Conservation (phyloP, 441 rosid genomes). For the Kokia cookei region DNA sequence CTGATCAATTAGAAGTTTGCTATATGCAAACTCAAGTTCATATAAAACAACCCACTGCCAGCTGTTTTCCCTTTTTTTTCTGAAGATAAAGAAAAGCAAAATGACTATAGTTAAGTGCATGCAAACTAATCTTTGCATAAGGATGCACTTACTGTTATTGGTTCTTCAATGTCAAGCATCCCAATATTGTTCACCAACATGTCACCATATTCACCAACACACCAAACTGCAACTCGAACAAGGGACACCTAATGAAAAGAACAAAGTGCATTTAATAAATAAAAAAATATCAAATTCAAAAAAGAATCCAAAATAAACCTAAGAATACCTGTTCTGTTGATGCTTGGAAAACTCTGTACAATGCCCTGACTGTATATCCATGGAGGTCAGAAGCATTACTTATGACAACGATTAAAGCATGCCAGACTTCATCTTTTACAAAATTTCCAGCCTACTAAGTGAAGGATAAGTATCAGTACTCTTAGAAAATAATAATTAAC, state of each 20-base stretch:
- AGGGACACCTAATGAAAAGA: slow-evolving; percentile 63
- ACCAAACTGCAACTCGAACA: slow-evolving; percentile 96
- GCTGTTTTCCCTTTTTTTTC: neutral
- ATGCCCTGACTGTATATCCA: slow-evolving; percentile 88
- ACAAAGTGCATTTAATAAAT: slow-evolving; percentile 14
- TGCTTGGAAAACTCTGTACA: slow-evolving; percentile 70
- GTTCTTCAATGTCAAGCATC: slow-evolving; percentile 82
- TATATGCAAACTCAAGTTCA: neutral
- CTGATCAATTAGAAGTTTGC: slow-evolving; percentile 4
- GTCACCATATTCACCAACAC: slow-evolving; percentile 99
- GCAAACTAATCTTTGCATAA: slow-evolving; percentile 11
- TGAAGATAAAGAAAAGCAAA: neutral
- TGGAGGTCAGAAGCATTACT: slow-evolving; percentile 96
- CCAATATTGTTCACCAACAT: slow-evolving; percentile 82
- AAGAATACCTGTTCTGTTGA: slow-evolving; percentile 74
- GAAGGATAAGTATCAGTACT: slow-evolving; percentile 28
- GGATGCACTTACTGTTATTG: slow-evolving; percentile 66
- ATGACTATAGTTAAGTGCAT: slow-evolving; percentile 10
- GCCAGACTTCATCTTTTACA: slow-evolving; percentile 98
- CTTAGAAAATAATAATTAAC: slow-evolving; percentile 13
- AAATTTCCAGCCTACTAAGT: slow-evolving; percentile 95
- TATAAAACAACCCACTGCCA: neutral
- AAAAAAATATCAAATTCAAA: slow-evolving; percentile 6
- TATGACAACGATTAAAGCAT: slow-evolving; percentile 84
- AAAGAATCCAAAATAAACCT: slow-evolving; percentile 7